phyloP scores from a whole-genome alignment of 2,329 filamentous ascomycete genomes.

The Scopulariopsis brevicaulis region DNA sequence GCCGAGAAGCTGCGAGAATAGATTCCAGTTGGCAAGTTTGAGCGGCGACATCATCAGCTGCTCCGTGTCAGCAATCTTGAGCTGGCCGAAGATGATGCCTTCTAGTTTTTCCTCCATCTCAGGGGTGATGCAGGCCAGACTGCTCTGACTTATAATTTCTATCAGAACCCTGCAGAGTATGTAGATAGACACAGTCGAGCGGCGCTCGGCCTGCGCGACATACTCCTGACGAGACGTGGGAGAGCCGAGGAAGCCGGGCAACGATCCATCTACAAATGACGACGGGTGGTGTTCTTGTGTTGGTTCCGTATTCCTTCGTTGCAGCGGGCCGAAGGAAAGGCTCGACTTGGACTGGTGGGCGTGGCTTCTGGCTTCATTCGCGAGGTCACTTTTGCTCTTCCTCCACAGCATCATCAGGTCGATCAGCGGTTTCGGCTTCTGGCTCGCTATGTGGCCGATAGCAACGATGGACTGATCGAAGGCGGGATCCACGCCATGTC shows the following conservation, averaged over 20 bases:
- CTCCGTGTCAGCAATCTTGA: constrained; percentile 80
- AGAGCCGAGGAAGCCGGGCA: constrained; percentile 16
- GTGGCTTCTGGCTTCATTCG: constrained; percentile 53
- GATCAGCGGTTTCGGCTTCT: constrained; percentile 89
- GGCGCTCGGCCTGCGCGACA: constrained; percentile 70
- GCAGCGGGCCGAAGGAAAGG: constrained; percentile 35
- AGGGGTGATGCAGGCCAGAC: constrained; percentile 65
- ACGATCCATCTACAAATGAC: constrained; percentile 5
- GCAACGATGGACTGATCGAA: constrained; percentile 94
- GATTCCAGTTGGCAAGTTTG: constrained; percentile 88
- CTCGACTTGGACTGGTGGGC: constrained; percentile 39
- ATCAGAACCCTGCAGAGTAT: constrained; percentile 88
- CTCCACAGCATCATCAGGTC: constrained; percentile 98
- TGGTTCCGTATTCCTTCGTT: constrained; percentile 67
- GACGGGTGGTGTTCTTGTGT: constrained; percentile 29
- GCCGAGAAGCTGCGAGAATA: constrained; percentile 88
- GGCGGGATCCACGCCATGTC: constrained; percentile 71
- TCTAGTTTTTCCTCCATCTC: constrained; percentile 94
- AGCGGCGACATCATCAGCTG: constrained; percentile 67
- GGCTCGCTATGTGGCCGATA: constrained; percentile 84
- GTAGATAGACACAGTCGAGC: constrained; percentile 90
- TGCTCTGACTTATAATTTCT: constrained; percentile 88
- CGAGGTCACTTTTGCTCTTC: constrained; percentile 87
- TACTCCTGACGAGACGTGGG: constrained; percentile 49
- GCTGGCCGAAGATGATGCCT: constrained; percentile 90